Conservation (phyloP, 148 eudicot genomes). For the Silene conica region DNA sequence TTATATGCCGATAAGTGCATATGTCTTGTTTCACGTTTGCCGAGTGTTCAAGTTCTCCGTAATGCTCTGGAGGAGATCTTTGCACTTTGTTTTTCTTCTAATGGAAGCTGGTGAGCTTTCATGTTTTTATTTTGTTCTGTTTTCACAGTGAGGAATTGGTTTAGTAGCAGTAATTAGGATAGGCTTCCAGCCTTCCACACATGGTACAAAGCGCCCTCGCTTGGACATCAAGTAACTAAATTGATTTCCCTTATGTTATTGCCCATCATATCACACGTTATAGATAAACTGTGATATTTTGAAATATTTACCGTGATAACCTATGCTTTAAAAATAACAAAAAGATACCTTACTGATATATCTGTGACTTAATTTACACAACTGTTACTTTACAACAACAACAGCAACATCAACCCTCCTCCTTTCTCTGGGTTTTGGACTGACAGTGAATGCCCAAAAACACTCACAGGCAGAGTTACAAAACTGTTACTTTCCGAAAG, state of each 20-base stretch:
- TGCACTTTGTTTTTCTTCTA: slow-evolving; percentile 70
- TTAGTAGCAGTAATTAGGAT: background rate
- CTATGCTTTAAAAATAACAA: background rate
- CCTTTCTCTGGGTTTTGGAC: no score
- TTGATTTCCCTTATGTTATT: background rate
- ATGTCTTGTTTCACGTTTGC: slow-evolving; percentile 87
- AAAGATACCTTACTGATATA: background rate
- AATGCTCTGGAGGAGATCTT: slow-evolving; percentile 80
- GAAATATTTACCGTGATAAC: background rate
- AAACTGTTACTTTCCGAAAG: background rate
- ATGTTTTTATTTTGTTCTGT: background rate
- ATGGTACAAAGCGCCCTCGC: background rate
- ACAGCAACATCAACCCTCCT: no score
- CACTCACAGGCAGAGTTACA: no score
- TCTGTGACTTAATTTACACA: background rate
- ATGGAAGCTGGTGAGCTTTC: slow-evolving; percentile 71
- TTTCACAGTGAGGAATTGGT: background rate
- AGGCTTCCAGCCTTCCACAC: background rate
- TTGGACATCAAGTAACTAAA: background rate
- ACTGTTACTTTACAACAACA: no score
- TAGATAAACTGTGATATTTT: background rate
- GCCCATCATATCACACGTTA: background rate
- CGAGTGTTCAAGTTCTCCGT: slow-evolving; percentile 71
- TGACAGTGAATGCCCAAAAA: no score
- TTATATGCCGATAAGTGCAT: slow-evolving; percentile 96